Conservation (phyloP, 2,329 filamentous ascomycete species). For the Aspergillus fumigatiaffinis region DNA sequence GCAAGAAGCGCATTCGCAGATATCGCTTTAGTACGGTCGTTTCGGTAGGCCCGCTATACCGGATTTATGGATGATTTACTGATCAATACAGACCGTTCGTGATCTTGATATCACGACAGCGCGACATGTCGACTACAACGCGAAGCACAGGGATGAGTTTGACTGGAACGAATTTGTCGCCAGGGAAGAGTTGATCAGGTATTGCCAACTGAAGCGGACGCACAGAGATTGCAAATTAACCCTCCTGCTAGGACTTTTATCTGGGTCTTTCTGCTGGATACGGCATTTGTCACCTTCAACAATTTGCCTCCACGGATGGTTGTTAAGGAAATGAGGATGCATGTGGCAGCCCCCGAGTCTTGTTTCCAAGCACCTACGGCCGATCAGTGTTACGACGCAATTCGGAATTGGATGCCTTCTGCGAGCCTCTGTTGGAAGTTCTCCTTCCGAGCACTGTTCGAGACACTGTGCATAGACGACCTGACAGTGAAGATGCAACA, state of each 20-base stretch:
- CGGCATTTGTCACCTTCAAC: constrained; percentile 41
- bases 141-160: constrained; percentile 25
- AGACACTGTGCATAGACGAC: constrained; percentile 15
- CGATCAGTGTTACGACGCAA: constrained; percentile 24
- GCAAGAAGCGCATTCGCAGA: constrained; percentile 34
- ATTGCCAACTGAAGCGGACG: background rate
- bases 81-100: constrained; percentile 21
- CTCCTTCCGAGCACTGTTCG: constrained; percentile 17
- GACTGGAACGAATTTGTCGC: constrained; percentile 31
- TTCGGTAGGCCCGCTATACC: constrained; percentile 23
- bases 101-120: constrained; percentile 29
- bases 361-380: constrained; percentile 37
- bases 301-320: constrained; percentile 40
- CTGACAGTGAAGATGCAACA: constrained; percentile 6
- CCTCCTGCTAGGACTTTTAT: constrained; percentile 18
- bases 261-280: constrained; percentile 38
- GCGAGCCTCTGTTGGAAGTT: constrained; percentile 16
- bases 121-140: constrained; percentile 24
- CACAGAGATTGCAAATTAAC: background rate
- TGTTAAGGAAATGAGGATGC: constrained; percentile 38
- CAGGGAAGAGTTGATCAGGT: constrained; percentile 35
- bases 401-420: constrained; percentile 12
- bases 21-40: constrained; percentile 34
- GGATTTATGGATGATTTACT: background rate
- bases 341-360: constrained; percentile 31